Conservation (phyloP, 306 rosid genomes). For the Chamaecrista fasciculata region DNA sequence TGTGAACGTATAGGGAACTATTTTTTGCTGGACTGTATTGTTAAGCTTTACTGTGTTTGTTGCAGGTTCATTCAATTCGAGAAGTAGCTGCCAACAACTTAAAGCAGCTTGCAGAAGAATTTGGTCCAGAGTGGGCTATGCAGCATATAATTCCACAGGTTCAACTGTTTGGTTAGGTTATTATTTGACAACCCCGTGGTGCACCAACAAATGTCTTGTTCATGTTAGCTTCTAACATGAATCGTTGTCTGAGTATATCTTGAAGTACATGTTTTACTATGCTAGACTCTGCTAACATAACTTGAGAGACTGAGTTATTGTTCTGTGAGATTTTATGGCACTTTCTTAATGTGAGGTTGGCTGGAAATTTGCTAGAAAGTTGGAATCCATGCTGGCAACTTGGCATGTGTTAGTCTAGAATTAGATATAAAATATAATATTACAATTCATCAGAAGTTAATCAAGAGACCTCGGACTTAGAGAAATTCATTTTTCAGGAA, state of each 20-base stretch:
- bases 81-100: conserved; percentile 97
- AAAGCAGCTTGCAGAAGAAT: conserved; percentile 98
- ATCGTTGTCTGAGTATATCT: not conserved
- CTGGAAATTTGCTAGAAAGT: not conserved
- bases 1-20: not conserved
- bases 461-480: not conserved
- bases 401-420: not conserved
- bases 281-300: not conserved
- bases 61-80: conserved; percentile 88
- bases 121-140: conserved; percentile 99
- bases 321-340: not conserved
- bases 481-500: not conserved
- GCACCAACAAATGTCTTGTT: not conserved
- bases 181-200: not conserved
- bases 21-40: conserved; percentile 15
- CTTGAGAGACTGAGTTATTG: not conserved
- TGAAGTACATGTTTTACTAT: not conserved
- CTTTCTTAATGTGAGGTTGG: not conserved
- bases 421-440: not conserved
- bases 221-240: not conserved
- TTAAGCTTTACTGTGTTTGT: conserved; percentile 11
- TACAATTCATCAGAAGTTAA: not conserved
- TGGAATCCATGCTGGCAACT: not conserved
- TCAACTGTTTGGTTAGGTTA: conserved; percentile 28
- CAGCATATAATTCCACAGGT: conserved; percentile 97